A percentile compares a stretch with the other conserved stretches of the same genome.
Conservation (phyloP, 495 filamentous ascomycete genomes). For the Echria macrotheca region DNA sequence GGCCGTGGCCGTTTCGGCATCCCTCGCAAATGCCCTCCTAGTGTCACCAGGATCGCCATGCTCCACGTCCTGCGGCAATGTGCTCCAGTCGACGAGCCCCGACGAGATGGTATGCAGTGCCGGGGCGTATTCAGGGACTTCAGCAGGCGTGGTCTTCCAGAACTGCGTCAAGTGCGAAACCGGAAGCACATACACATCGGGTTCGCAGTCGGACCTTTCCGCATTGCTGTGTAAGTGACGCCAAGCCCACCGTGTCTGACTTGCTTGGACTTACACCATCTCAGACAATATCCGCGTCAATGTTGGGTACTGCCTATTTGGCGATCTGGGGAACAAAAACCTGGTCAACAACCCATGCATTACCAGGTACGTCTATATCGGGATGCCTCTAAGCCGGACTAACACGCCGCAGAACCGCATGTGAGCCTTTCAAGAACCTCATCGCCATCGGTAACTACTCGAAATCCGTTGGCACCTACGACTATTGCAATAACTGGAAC, state of each 20-base stretch:
- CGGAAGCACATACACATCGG: conserved; percentile 30
- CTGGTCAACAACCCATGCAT: conserved; percentile 31
- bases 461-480: conserved; percentile 26
- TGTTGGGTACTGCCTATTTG: conserved; percentile 36
- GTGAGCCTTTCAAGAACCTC: conserved; percentile 29
- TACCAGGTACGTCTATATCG: conserved; percentile 29
- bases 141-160: conserved; percentile 34
- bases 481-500: conserved; percentile 39
- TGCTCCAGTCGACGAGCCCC: conserved; percentile 28
- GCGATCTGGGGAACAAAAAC: conserved; percentile 16
- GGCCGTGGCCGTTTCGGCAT: conserved; percentile 19
- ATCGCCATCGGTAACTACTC: conserved; percentile 35
- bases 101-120: conserved; percentile 38
- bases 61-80: conserved; percentile 39
- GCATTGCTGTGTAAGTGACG: conserved; percentile 37
- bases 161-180: conserved; percentile 39
- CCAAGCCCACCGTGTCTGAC: not conserved
- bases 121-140: conserved; percentile 18
- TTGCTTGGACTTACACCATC: not conserved
- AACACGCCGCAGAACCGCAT: conserved; percentile 32
- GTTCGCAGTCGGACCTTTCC: conserved; percentile 31
- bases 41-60: conserved; percentile 39
- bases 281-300: conserved; percentile 45
- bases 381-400: not conserved
- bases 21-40: conserved; percentile 27